These are phyloP conservation scores for Fusarium redolens DNA, from an alignment of 2,329 filamentous ascomycete genomes.

Conservation along the genomic window DNA sequence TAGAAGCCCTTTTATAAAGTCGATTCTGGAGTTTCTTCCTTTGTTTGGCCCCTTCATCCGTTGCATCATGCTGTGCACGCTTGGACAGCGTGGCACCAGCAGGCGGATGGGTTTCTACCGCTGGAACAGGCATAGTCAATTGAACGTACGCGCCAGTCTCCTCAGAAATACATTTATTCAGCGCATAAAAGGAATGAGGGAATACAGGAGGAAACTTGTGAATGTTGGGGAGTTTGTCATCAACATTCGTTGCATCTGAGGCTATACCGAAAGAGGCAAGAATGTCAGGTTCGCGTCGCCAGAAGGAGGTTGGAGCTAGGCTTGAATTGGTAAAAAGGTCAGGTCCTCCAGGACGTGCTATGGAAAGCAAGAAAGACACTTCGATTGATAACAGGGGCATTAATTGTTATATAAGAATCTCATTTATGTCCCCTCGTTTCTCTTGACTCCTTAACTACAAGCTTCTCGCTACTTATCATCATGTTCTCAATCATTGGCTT, in stretches of 20 bases:
- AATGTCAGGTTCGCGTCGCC: background rate
- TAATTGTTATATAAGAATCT: too few relatives aligned
- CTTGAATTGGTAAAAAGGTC: background rate
- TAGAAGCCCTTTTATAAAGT: background rate
- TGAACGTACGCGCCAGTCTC: too few relatives aligned
- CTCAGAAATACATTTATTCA: too few relatives aligned
- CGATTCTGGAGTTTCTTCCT: background rate
- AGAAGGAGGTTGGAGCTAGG: background rate
- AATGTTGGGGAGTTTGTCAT: background rate
- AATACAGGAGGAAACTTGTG: background rate
- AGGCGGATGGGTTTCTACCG: fast-evolving
- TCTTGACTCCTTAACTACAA: too few relatives aligned
- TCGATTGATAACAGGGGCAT: too few relatives aligned
- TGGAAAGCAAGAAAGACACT: background rate
- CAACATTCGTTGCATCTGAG: too few relatives aligned
- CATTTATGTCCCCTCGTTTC: too few relatives aligned
- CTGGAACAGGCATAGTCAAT: background rate
- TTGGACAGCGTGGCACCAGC: background rate
- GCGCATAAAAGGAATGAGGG: too few relatives aligned
- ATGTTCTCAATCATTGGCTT: background rate
- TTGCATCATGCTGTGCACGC: fast-evolving
- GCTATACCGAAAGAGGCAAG: background rate
- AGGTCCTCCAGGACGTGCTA: background rate
- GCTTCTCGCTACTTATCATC: too few relatives aligned
- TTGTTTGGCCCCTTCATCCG: background rate